Percentiles rank a stretch among this genome's conserved stretches.
Evolutionary conservation across 208 protist species (phyloP).

Genomic region (Leishmania tarentolae): DNA sequence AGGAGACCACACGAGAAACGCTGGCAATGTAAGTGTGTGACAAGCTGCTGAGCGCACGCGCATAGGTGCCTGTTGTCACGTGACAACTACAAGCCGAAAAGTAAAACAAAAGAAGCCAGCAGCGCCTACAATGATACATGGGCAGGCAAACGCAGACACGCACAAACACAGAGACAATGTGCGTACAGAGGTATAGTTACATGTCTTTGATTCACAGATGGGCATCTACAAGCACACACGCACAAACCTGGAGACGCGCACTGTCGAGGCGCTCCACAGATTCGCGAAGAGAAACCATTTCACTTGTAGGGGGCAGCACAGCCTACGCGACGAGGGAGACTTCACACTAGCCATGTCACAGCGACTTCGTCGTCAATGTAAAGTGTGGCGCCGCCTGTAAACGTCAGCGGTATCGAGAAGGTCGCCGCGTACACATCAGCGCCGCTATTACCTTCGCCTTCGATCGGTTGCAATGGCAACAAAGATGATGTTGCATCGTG

Average conservation of each 20-base stretch:
- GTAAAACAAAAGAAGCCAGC: constrained; percentile 17
- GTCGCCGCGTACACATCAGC: constrained; percentile 24
- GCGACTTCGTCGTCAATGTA: constrained; percentile 31
- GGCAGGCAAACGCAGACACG: background rate
- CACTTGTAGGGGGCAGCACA: background rate
- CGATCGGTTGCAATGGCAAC: constrained; percentile 2
- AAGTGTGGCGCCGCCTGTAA: constrained; percentile 25
- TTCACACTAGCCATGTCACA: constrained; percentile 26
- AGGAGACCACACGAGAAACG: background rate
- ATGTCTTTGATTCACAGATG: background rate
- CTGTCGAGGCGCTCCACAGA: background rate
- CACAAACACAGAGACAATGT: background rate
- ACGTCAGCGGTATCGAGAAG: constrained; percentile 21
- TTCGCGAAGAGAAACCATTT: background rate
- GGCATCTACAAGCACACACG: background rate
- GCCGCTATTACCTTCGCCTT: background rate
- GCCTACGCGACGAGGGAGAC: background rate
- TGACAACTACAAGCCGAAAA: constrained; percentile 17
- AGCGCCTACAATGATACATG: background rate
- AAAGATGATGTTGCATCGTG: background rate
- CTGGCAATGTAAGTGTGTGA: background rate
- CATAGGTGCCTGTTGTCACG: background rate
- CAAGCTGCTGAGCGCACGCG: background rate
- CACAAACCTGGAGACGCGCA: background rate
- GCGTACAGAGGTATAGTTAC: background rate